Base-by-base conservation (phyloP, 345 rosid species). In the Gossypium raimondii region DNA sequence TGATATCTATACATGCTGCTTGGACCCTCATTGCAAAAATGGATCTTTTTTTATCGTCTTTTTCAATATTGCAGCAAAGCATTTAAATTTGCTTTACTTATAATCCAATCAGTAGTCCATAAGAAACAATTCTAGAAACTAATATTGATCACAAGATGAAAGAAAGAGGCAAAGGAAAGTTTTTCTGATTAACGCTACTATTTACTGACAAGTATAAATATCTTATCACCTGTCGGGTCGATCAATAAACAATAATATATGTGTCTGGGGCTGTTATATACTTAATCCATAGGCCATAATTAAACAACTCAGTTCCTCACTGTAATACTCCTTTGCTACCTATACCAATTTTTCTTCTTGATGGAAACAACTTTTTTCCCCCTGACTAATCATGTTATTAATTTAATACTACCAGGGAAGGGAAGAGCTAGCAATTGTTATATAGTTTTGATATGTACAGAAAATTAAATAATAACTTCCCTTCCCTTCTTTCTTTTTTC, bases 361-460 rank as follows among this genome's bases (percentile, higher is more conserved):
- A 29, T 29, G 4, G 38, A 4, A 29, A 29, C 38, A 29, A n/a
- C 72, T 57, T 18, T 29, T 4, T 50, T n/a, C 52, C 63, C 34
- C 34, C 70, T 75, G 50, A 64, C 50, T 64, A 38, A 55, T 66
- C 50, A 7, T 70, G 1, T 11, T 27, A 75, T 60, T 74, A 73
- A 70, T 48, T 78, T 76, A 76, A 45, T 58, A 16, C 59, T 43
- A 53, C 38, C 43, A 70, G 55, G 58, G 57, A 52, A 62, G 56
- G 41, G 41, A 34, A 34, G 41, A 63, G 73, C 80, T 58, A 50
- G 79, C 59, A 76, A 50, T 58, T 50, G 79, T 69, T 51, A 27
- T 71, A 11, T 50, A 55, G 67, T 68, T 76, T 83, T 76, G 74
- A 78, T 78, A 84, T 86, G 76, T 86, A 88, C 88, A 84, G 50